These are phyloP conservation scores for Ascoidea tarda DNA, from an alignment of 805 yeast genomes.

Conservation along the genomic window DNA sequence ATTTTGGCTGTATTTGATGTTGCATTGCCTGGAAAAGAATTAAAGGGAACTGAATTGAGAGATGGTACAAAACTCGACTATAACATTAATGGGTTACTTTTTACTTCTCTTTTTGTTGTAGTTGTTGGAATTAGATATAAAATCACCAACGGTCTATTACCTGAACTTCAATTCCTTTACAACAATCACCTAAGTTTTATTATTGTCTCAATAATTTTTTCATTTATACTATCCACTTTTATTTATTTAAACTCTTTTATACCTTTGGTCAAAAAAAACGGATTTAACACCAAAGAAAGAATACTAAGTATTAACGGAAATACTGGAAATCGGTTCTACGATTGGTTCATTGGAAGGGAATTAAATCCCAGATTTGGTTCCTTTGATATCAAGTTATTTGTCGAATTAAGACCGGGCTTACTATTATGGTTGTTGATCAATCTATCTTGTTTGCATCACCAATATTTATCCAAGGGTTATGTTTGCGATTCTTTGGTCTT, in stretches of 20 bases:
- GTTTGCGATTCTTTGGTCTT: constrained; percentile 62
- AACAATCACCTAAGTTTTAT: constrained; percentile 53
- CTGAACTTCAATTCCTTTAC: constrained; percentile 71
- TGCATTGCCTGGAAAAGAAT: constrained; percentile 46
- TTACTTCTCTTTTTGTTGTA: constrained; percentile 27
- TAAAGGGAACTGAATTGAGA: constrained; percentile 57
- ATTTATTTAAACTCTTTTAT: constrained; percentile 59
- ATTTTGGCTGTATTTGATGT: constrained; percentile 49
- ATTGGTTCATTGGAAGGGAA: constrained; percentile 97
- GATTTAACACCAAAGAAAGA: constrained; percentile 42
- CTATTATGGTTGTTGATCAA: constrained; percentile 73
- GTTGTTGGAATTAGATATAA: constrained; percentile 26
- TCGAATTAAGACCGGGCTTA: constrained; percentile 93
- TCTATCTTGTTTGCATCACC: constrained; percentile 68
- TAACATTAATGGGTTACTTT: constrained; percentile 67
- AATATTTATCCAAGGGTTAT: constrained; percentile 44
- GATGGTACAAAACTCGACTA: constrained; percentile 63
- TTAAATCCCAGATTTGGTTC: constrained; percentile 79
- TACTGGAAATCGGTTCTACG: constrained; percentile 59
- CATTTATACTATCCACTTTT: constrained; percentile 45
- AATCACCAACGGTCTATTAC: constrained; percentile 44
- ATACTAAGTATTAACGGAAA: constrained; percentile 82
- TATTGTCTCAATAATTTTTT: constrained; percentile 45
- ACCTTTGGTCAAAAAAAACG: constrained; percentile 37
- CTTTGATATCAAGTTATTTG: constrained; percentile 81